A percentile compares a stretch with the other conserved stretches of the same genome.
Evolutionary conservation across 1,139 yeast species (phyloP).

Genomic region (Diutina catenulata): DNA sequence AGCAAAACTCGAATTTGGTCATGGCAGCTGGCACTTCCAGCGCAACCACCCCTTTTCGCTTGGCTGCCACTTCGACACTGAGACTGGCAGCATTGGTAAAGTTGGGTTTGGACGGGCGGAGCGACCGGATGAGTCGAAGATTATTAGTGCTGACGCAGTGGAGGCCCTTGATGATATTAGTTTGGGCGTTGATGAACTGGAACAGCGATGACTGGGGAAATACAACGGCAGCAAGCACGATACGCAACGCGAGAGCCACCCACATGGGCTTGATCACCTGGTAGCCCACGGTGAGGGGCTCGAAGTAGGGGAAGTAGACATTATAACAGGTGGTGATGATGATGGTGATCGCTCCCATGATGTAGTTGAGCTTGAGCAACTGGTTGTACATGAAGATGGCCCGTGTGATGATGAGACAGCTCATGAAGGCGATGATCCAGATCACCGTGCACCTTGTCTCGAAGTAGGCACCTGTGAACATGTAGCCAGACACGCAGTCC

Average conservation of each 20-base stretch:
- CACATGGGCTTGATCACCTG: slow-evolving; percentile 17
- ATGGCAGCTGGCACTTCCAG: background rate
- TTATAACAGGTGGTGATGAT: slow-evolving; percentile 14
- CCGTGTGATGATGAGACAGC: slow-evolving; percentile 12
- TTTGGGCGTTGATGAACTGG: slow-evolving; percentile 11
- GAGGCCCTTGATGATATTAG: too few relatives aligned
- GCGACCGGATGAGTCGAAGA: slow-evolving; percentile 14
- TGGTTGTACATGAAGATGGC: background rate
- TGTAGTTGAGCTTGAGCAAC: slow-evolving; percentile 16
- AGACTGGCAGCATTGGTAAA: slow-evolving; percentile 7
- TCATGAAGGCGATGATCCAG: slow-evolving; percentile 15
- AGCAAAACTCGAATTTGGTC: background rate
- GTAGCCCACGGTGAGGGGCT: slow-evolving; percentile 14
- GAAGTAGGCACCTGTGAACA: slow-evolving; percentile 21
- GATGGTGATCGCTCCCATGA: slow-evolving; percentile 14
- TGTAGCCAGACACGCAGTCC: slow-evolving; percentile 13
- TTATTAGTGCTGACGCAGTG: too few relatives aligned
- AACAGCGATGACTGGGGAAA: slow-evolving; percentile 23
- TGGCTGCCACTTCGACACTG: slow-evolving; percentile 4
- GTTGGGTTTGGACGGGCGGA: slow-evolving; percentile 20
- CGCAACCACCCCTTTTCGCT: background rate
- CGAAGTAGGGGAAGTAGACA: slow-evolving; percentile 19
- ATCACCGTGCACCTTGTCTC: slow-evolving; percentile 17
- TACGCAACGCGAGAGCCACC: slow-evolving; percentile 14
- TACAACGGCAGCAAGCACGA: slow-evolving; percentile 13